These are phyloP conservation scores for Thalassiosira profunda DNA, from an alignment of 108 stramenopile genomes.

Conservation along the genomic window DNA sequence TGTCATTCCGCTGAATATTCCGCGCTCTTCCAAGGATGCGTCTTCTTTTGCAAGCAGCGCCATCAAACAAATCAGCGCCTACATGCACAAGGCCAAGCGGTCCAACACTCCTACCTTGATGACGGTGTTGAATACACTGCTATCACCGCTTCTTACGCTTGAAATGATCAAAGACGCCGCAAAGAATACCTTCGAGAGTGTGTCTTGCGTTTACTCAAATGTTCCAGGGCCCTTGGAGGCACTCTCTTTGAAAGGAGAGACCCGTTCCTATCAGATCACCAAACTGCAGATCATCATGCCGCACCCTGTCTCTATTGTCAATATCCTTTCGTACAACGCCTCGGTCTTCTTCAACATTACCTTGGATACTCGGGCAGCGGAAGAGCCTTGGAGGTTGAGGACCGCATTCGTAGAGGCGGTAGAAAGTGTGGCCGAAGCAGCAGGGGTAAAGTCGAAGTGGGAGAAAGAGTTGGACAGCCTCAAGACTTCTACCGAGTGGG, in stretches of 20 bases:
- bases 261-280: neutral
- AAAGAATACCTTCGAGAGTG: slow-evolving; percentile 1
- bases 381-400: slow-evolving; percentile 1
- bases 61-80: slow-evolving; percentile 1
- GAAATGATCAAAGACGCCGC: neutral
- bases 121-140: slow-evolving; percentile 7
- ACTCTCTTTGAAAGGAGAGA: neutral
- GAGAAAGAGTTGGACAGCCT: neutral
- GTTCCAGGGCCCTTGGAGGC: slow-evolving; percentile 14
- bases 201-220: slow-evolving; percentile 17
- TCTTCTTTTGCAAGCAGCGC: neutral
- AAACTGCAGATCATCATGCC: slow-evolving; percentile 27
- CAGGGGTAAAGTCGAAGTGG: slow-evolving; percentile 1
- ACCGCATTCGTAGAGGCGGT: slow-evolving; percentile 15
- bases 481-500: slow-evolving; percentile 12
- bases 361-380: slow-evolving; percentile 14
- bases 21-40: neutral
- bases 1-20: slow-evolving; percentile 4
- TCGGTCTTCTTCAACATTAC: slow-evolving; percentile 17
- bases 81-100: slow-evolving; percentile 17
- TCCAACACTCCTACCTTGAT: slow-evolving; percentile 20
- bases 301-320: slow-evolving; percentile 12
- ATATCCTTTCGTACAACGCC: slow-evolving; percentile 5
- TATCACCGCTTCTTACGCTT: slow-evolving; percentile 2
- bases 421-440: neutral